Evolutionary conservation across 345 rosid species (phyloP), one percentile per base, ranked within the genome.

Genomic region (Melaleuca quinquenervia): DNA sequence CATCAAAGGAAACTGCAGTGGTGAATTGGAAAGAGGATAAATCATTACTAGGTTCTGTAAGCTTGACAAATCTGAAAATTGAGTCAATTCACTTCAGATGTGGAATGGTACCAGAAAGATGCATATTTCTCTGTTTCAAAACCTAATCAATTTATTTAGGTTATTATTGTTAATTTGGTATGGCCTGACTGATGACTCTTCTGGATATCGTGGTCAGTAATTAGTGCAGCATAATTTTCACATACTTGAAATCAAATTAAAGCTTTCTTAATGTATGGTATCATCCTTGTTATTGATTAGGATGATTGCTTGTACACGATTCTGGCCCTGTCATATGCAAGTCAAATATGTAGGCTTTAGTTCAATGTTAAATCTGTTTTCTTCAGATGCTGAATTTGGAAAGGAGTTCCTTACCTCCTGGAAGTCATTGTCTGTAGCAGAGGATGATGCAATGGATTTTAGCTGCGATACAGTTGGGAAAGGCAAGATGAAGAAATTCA

Each of bases 301-400:
- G 78, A 32, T 70, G 48, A 18, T 70, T 70, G 24, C 78, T 70
- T 70, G 45, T 36, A 32, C 24, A 70, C 78, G 36, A 32, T 70
- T 70, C 45, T 70, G 27, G 52, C 26, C 84, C n/a, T 82, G 84
- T 84, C 20, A 84, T 74, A 48, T 86, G 78, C 36, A 70, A 41
- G 48, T 18, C 24, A 52, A 58, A 55, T 82, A 83, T 86, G 83
- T 75, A 36, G 87, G 32, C 48, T 74, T 21, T 58, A 36, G 56
- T 84, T 76, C 20, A 82, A 85, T 76, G 54, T 83, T 60, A 29
- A 32, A 83, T 84, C 84, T 52, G 50, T 60, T 87, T 87, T 50
- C 74, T 85, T 91, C 94, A 94, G 99, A 93, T 86, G 94, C 92
- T 26, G 96, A 92, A 56, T 89, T 93, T 90, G 99, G 98, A 88